These are phyloP conservation scores for Hysterium pulicare DNA, from an alignment of 2,329 filamentous ascomycete species.

Conservation along the genomic window DNA sequence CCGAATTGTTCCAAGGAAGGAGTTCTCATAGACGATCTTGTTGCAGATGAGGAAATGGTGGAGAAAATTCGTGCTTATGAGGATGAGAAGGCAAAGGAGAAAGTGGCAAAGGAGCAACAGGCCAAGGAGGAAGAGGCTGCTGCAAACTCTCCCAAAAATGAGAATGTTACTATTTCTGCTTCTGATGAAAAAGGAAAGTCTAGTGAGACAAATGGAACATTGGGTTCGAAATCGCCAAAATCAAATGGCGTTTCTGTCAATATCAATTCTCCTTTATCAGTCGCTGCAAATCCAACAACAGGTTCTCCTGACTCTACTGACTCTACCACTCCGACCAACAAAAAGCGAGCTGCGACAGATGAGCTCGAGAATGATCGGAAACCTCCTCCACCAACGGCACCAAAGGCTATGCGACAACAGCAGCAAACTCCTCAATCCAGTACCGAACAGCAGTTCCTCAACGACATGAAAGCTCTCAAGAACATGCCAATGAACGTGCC, in stretches of 20 bases:
- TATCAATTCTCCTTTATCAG: slow-evolving; percentile 22
- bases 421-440: slow-evolving; percentile 52
- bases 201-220: slow-evolving; percentile 15
- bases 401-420: slow-evolving; percentile 45
- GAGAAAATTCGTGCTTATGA: slow-evolving; percentile 75
- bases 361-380: slow-evolving; percentile 47
- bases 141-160: slow-evolving; percentile 25
- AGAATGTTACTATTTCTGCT: slow-evolving; percentile 20
- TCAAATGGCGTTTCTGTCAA: slow-evolving; percentile 13
- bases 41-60: slow-evolving; percentile 72
- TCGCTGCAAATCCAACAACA: slow-evolving; percentile 21
- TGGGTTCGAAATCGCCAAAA: slow-evolving; percentile 16
- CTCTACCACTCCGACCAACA: slow-evolving; percentile 45
- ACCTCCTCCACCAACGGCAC: slow-evolving; percentile 40
- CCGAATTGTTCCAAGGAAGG: slow-evolving; percentile 87
- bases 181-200: slow-evolving; percentile 19
- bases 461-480: slow-evolving; percentile 44
- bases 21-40: slow-evolving; percentile 88
- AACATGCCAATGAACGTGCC: slow-evolving; percentile 4
- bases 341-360: slow-evolving; percentile 82
- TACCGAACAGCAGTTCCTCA: slow-evolving; percentile 41
- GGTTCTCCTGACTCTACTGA: slow-evolving; percentile 33
- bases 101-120: slow-evolving; percentile 42
- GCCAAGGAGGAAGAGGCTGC: slow-evolving; percentile 34
- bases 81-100: slow-evolving; percentile 48